Evolutionary conservation across 768 basidiomycete species (phyloP), one percentile per base, ranked within the genome.

Genomic region (Cubamyces sp.): DNA sequence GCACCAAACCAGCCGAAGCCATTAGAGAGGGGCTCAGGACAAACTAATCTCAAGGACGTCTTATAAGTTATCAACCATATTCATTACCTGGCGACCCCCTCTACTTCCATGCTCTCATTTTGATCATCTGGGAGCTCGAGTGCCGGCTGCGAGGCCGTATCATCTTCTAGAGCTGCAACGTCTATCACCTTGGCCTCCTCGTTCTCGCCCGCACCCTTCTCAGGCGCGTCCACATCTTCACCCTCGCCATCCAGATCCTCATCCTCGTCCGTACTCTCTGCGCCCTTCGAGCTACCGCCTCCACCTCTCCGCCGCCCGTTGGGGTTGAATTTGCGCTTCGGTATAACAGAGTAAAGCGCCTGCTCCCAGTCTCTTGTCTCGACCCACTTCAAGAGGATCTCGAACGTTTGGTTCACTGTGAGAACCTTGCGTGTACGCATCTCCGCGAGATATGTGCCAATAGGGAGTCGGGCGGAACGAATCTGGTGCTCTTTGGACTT

Each of bases 351-450:
- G 70, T 91, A 85, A 54, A 99, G 83, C 0, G 97, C 92, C 58
- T 85, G 74, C 70, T 91, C 86, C 97, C 97, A 99, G 68, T 90
- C 82, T 64, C 84, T 82, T 15, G 83, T 86, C 70, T 93, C 91
- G n/a, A 90, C 83, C 91, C 94, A 98, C 67, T 88, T 86, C 19
- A 95, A 74, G 58, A 99, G 79, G 66, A 98, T 97, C 74, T 96
- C 94, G 71, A 96, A 92, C 45, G 84, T 85, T 76, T 98, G 97
- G 74, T 99, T 98, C 56, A 99, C 95, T 1, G 97, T 99, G 65
- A 99, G 80, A 34, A 99, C 94, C 70, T 98, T 98, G 64, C 97
- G 87, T 11, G 96, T 95, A 34, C 88, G 83, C 60, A 99, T 79
- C 50, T 89, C 83, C 46, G 88, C 82, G 39, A 98, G 79, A 73